Conservation (phyloP, 768 basidiomycete species). For the Pulveroboletus sp. region DNA sequence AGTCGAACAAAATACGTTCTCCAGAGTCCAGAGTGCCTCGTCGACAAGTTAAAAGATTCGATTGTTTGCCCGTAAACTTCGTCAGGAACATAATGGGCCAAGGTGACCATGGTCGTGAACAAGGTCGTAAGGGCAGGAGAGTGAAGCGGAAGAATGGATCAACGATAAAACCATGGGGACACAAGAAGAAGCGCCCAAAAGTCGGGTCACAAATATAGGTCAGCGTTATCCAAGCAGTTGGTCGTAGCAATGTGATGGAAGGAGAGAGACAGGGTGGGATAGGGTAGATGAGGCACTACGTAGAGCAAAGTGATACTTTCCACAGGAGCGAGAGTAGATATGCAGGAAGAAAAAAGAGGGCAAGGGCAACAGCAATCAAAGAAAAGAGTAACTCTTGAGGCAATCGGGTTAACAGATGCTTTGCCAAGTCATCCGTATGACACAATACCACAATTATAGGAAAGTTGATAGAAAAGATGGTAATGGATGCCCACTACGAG, state of each 20-base stretch:
- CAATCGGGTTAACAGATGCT: not conserved
- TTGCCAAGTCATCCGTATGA: not conserved
- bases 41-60: not conserved
- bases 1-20: not conserved
- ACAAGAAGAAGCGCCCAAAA: not conserved
- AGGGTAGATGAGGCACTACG: not conserved
- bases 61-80: not conserved
- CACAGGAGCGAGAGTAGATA: slow-evolving; percentile 8
- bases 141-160: not conserved
- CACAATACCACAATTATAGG: not conserved
- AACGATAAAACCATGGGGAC: not conserved
- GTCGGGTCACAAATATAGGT: not conserved
- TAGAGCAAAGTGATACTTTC: slow-evolving; percentile 8
- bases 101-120: slow-evolving; percentile 7
- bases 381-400: not conserved
- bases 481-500: not conserved
- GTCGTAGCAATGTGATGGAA: slow-evolving; percentile 6
- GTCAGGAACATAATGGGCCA: not conserved
- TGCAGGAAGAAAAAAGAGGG: slow-evolving; percentile 5
- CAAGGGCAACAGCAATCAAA: slow-evolving; percentile 1
- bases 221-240: slow-evolving; percentile 3
- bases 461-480: not conserved
- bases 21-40: not conserved
- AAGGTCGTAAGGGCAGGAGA: slow-evolving; percentile 5
- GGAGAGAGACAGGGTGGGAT: not conserved